Conservation (phyloP, 2,329 filamentous ascomycete genomes). For the Graphilbum fragrans region DNA sequence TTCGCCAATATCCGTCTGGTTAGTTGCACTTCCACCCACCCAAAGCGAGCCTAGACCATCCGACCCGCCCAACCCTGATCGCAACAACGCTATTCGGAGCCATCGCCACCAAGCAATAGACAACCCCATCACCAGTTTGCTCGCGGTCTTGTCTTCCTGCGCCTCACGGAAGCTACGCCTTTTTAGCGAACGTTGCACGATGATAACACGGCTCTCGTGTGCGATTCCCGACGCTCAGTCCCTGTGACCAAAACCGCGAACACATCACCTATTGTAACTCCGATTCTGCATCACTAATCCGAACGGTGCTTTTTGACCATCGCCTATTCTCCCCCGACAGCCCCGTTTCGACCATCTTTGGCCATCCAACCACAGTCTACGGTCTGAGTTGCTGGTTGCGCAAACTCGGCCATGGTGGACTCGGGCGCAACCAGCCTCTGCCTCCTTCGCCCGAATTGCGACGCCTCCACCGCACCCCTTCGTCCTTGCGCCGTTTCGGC, state of each 20-base stretch:
- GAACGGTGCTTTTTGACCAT: no score
- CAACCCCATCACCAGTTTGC: not conserved
- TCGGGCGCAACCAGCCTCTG: not conserved
- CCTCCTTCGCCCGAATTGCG: not conserved
- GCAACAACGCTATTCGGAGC: not conserved
- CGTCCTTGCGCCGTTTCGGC: no score
- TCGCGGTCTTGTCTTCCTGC: not conserved
- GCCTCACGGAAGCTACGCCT: not conserved
- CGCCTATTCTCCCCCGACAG: no score
- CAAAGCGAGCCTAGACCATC: no score
- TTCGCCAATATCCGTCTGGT: no score
- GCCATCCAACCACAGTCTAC: no score
- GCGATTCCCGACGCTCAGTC: not conserved
- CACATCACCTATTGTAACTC: no score
- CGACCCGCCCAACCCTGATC: not conserved
- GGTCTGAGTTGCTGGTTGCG: not conserved
- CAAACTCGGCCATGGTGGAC: not conserved
- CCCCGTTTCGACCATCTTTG: no score
- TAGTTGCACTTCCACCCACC: no score
- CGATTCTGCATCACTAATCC: no score
- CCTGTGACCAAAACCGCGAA: no score
- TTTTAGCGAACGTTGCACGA: not conserved
- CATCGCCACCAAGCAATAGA: not conserved
- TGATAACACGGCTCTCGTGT: not conserved
- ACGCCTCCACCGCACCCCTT: no score